Conservation (phyloP, 2,329 filamentous ascomycete species). For the Fusarium tjaetaba region DNA sequence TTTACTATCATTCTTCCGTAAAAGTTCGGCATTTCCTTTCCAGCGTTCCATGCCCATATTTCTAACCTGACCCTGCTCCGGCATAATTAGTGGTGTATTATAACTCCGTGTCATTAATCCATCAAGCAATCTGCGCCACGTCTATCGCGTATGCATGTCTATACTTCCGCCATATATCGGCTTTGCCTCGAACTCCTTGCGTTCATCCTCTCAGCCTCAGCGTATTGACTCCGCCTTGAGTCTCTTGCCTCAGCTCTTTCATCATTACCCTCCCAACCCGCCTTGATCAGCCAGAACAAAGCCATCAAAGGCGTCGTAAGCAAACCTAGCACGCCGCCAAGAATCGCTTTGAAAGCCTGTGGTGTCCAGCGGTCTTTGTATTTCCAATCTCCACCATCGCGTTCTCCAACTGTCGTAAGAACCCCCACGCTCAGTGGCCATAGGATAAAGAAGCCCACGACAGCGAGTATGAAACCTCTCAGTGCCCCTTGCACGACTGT, state of each 20-base stretch:
- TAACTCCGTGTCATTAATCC: background rate
- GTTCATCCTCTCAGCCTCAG: background rate
- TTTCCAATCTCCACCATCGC: slow-evolving; percentile 54
- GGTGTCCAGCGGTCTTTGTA: slow-evolving; percentile 57
- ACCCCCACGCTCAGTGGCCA: slow-evolving; percentile 57
- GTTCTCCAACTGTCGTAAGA: slow-evolving; percentile 52
- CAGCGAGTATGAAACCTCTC: slow-evolving; percentile 42
- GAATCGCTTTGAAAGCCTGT: slow-evolving; percentile 60
- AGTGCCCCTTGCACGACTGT: slow-evolving; percentile 44
- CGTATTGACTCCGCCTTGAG: background rate
- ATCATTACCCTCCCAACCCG: slow-evolving; percentile 53
- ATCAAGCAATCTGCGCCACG: background rate
- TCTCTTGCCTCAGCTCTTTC: slow-evolving; percentile 11
- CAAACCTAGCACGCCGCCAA: slow-evolving; percentile 58
- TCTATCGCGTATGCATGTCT: background rate
- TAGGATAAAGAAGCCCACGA: slow-evolving; percentile 54
- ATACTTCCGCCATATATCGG: background rate
- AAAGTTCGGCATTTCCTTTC: background rate
- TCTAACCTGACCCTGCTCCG: background rate
- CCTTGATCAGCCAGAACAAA: slow-evolving; percentile 60
- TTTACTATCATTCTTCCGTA: background rate
- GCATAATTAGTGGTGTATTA: background rate
- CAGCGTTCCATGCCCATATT: background rate
- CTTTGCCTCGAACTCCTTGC: background rate
- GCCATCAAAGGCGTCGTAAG: slow-evolving; percentile 60